A percentile compares a stretch with the other conserved stretches of the same genome.
phyloP scores from a whole-genome alignment of 345 rosid genomes.

The Lepidium aucheri region DNA sequence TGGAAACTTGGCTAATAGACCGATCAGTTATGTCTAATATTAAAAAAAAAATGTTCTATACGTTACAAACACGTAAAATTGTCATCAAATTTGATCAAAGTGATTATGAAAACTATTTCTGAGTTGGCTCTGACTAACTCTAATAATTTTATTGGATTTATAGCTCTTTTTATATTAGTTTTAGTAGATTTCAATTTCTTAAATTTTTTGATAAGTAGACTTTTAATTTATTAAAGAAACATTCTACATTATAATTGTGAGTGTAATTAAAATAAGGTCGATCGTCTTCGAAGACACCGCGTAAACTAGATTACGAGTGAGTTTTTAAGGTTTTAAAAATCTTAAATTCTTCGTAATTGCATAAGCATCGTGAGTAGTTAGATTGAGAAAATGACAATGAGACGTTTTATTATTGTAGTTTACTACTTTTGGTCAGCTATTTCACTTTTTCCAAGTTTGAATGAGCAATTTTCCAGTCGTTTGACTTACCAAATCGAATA shows the following conservation, averaged over 20 bases:
- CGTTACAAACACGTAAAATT: background rate
- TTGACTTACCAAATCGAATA: background rate
- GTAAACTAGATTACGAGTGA: background rate
- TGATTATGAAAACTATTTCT: background rate
- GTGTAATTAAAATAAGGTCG: background rate
- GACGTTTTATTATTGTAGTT: background rate
- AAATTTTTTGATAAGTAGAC: background rate
- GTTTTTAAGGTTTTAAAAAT: background rate
- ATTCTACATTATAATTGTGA: background rate
- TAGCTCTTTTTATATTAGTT: background rate
- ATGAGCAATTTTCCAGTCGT: background rate
- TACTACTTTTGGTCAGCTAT: conserved; percentile 4
- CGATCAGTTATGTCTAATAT: too few species aligned
- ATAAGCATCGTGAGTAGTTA: conserved; percentile 12
- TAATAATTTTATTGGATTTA: too few species aligned
- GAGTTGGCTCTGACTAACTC: too few species aligned
- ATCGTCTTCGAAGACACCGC: conserved; percentile 15
- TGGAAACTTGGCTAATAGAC: too few species aligned
- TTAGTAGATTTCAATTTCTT: background rate
- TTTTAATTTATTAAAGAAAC: background rate
- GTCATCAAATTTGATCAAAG: background rate
- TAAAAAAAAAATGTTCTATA: too few species aligned
- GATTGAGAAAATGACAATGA: background rate
- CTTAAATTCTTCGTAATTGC: background rate
- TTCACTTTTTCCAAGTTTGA: conserved; percentile 14